Conservation (phyloP, 257 asterid species). For the Buddleja alternifolia region DNA sequence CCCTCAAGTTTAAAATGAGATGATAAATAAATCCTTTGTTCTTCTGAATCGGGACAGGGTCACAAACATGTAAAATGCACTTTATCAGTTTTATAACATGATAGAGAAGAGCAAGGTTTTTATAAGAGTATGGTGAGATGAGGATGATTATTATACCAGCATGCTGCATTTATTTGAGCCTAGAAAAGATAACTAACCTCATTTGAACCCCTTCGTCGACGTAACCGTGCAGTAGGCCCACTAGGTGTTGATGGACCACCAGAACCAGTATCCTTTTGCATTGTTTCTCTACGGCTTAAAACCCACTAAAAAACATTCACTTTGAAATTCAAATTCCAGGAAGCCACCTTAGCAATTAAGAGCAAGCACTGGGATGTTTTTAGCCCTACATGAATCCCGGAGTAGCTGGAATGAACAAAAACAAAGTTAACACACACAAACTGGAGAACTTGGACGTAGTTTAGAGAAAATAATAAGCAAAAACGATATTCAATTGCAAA, state of each 20-base stretch:
- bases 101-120: constrained; percentile 2
- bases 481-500: neutral
- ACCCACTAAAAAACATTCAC: constrained; percentile 22
- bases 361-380: constrained; percentile 13
- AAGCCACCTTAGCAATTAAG: constrained; percentile 13
- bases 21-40: neutral
- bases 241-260: constrained; percentile 57
- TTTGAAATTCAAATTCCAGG: neutral
- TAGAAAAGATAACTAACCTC: constrained; percentile 60
- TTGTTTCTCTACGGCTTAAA: constrained; percentile 36
- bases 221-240: constrained; percentile 62
- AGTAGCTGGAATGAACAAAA: constrained; percentile 35
- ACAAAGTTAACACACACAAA: constrained; percentile 23
- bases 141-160: neutral
- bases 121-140: neutral
- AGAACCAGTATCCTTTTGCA: constrained; percentile 78
- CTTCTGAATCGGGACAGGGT: neutral
- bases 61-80: too few species aligned
- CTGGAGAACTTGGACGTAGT: neutral
- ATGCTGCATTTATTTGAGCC: constrained; percentile 12
- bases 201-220: constrained; percentile 89
- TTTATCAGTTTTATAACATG: too few species aligned
- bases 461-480: neutral
- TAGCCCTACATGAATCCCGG: constrained; percentile 29
- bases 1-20: constrained; percentile 16